Percentiles rank a stretch among this genome's conserved stretches.
These are phyloP conservation scores for Hypoxylon fragiforme DNA, from an alignment of 495 filamentous ascomycete species.

Conservation along the genomic window DNA sequence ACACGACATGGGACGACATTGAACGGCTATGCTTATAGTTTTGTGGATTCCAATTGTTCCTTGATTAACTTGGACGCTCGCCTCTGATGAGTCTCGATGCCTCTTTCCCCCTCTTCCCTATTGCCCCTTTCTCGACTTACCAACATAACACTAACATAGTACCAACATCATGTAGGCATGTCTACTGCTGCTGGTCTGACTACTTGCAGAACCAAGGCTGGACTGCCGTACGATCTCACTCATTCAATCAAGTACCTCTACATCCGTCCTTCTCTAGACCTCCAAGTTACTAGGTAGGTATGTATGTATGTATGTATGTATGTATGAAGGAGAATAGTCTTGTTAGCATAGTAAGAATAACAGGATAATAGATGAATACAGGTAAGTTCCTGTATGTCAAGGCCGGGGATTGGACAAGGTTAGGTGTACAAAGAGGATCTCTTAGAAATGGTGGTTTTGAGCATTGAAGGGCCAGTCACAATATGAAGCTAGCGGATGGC, in stretches of 20 bases:
- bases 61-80: slow-evolving; percentile 21
- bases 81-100: too few species aligned
- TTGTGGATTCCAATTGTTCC: slow-evolving; percentile 13
- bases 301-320: too few species aligned
- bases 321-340: too few species aligned
- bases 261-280: slow-evolving; percentile 19
- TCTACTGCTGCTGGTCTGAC: slow-evolving; percentile 14
- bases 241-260: slow-evolving; percentile 23
- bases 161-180: too few species aligned
- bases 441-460: slow-evolving; percentile 4
- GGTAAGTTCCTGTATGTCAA: slow-evolving; percentile 18
- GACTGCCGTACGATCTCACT: slow-evolving; percentile 20
- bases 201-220: slow-evolving; percentile 31
- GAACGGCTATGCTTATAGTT: slow-evolving; percentile 6
- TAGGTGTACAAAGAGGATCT: slow-evolving; percentile 27
- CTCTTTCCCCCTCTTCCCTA: slow-evolving; percentile 1
- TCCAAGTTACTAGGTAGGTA: too few species aligned
- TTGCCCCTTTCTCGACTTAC: slow-evolving; percentile 4
- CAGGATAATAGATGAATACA: too few species aligned
- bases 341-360: too few species aligned
- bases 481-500: slow-evolving; percentile 31
- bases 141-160: too few species aligned
- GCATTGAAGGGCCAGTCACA: slow-evolving; percentile 23
- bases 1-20: slow-evolving; percentile 33
- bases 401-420: slow-evolving; percentile 33